phyloP scores from a whole-genome alignment of 2,329 filamentous ascomycete genomes.

The Aaosphaeria pasadenensis region DNA sequence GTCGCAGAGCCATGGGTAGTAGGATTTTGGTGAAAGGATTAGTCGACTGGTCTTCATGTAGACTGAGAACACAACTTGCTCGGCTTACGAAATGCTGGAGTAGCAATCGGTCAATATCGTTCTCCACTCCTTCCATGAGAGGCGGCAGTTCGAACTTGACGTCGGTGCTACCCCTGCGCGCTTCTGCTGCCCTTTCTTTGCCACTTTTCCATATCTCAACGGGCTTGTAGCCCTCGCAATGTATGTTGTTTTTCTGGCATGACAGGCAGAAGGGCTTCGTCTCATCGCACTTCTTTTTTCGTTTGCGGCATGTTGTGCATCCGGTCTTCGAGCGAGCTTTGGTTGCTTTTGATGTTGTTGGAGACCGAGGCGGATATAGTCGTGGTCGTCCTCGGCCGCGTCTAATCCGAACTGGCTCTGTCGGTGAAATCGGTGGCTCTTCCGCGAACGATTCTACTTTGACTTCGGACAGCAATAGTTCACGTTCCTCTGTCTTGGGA shows the following conservation, averaged over 20 bases:
- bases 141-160: slow-evolving; percentile 49
- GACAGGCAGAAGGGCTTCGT: slow-evolving; percentile 59
- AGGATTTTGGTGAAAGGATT: slow-evolving; percentile 86
- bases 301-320: slow-evolving; percentile 57
- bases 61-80: slow-evolving; percentile 75
- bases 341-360: slow-evolving; percentile 65
- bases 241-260: slow-evolving; percentile 89
- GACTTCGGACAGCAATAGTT: slow-evolving; percentile 40
- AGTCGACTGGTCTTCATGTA: slow-evolving; percentile 69
- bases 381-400: slow-evolving; percentile 69
- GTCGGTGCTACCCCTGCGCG: slow-evolving; percentile 31
- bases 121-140: slow-evolving; percentile 80
- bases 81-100: slow-evolving; percentile 79
- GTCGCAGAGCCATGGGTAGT: slow-evolving; percentile 74
- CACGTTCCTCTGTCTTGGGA: slow-evolving; percentile 56
- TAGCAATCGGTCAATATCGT: slow-evolving; percentile 72
- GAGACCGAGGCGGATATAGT: slow-evolving; percentile 68
- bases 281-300: slow-evolving; percentile 61
- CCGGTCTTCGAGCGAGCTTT: slow-evolving; percentile 66
- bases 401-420: slow-evolving; percentile 35
- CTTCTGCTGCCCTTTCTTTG: slow-evolving; percentile 60
- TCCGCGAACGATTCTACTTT: slow-evolving; percentile 33
- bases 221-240: slow-evolving; percentile 86
- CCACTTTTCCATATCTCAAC: slow-evolving; percentile 86
- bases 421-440: slow-evolving; percentile 31